phyloP scores from a whole-genome alignment of 305 asterid genomes.

The Fraxinus paxiana region DNA sequence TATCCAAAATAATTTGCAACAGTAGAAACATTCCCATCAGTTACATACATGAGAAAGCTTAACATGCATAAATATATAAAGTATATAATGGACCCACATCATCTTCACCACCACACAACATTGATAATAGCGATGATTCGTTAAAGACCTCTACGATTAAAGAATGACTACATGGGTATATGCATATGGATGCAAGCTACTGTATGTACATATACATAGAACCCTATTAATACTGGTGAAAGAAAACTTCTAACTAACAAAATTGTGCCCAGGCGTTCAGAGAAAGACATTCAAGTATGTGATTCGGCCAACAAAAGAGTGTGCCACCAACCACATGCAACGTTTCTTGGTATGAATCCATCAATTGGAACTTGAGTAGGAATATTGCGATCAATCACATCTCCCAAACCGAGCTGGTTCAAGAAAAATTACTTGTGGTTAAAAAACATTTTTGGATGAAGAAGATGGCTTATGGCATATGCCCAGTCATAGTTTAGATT shows the following conservation, averaged over 20 bases:
- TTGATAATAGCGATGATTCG: constrained; percentile 21
- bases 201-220: constrained; percentile 26
- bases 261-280: constrained; percentile 38
- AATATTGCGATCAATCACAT: constrained; percentile 72
- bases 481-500: background rate
- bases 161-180: constrained; percentile 17
- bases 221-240: constrained; percentile 14
- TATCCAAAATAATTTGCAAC: background rate
- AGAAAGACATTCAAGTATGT: constrained; percentile 39
- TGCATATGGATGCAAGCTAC: constrained; percentile 23
- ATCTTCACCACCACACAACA: constrained; percentile 15
- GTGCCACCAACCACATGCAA: constrained; percentile 99
- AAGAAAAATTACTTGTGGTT: background rate
- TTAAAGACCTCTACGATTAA: constrained; percentile 21
- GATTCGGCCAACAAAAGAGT: constrained; percentile 78
- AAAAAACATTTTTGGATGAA: background rate
- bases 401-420: constrained; percentile 87
- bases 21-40: background rate
- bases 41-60: background rate
- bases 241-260: constrained; percentile 56
- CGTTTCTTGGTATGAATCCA: constrained; percentile 52
- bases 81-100: constrained; percentile 16
- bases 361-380: constrained; percentile 62
- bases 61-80: constrained; percentile 24
- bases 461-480: background rate